These are phyloP conservation scores for Citrus trifoliata DNA, from an alignment of 345 rosid species.

Conservation along the genomic window DNA sequence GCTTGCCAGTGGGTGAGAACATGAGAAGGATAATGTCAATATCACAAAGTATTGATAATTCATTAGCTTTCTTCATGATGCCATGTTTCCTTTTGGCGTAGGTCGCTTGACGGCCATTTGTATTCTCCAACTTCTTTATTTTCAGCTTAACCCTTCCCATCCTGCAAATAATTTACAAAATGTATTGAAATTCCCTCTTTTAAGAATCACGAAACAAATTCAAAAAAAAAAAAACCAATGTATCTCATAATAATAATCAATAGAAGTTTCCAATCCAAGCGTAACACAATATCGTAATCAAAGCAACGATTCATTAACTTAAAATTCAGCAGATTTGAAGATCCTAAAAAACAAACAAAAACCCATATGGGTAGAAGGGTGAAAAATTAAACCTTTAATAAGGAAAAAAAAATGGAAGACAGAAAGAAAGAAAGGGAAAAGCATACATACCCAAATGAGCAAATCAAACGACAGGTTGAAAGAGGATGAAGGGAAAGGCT, in stretches of 20 bases:
- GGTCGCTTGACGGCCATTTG: conserved; percentile 67
- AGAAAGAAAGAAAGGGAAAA: not conserved
- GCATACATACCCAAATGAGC: conserved; percentile 34
- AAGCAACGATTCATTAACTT: not conserved
- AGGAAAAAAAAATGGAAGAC: not conserved
- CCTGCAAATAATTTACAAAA: conserved; percentile 30
- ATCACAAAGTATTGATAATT: conserved; percentile 69
- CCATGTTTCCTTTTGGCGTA: conserved; percentile 72
- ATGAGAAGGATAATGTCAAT: conserved; percentile 69
- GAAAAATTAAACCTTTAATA: not conserved
- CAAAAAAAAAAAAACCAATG: not conserved
- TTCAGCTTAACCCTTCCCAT: conserved; percentile 84
- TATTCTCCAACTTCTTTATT: conserved; percentile 66
- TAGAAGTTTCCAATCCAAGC: not conserved
- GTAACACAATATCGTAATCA: not conserved
- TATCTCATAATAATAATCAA: not conserved
- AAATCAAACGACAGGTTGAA: conserved; percentile 31
- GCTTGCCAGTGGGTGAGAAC: conserved; percentile 75
- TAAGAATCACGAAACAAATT: not conserved
- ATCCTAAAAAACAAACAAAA: not conserved
- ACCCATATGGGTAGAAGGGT: not conserved
- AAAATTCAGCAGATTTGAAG: not conserved
- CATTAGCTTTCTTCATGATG: conserved; percentile 74
- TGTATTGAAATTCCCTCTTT: not conserved
- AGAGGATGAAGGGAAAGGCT: conserved; percentile 16